Evolutionary conservation across 495 filamentous ascomycete species (phyloP).

Genomic region (Evernia prunastri): DNA sequence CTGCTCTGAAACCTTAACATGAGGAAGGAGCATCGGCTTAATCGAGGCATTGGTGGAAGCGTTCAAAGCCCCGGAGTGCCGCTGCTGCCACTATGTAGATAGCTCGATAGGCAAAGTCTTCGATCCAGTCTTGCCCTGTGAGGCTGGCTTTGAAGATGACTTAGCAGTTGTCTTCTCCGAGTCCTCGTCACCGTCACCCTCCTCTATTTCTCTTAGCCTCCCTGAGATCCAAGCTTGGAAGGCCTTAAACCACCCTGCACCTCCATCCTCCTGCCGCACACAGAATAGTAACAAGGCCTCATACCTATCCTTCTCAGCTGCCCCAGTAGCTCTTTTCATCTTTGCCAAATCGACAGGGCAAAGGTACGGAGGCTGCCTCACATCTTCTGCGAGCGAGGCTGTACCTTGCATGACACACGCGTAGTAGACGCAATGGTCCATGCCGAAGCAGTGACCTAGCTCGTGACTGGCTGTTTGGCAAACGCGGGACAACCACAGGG

Average conservation of each 20-base stretch:
- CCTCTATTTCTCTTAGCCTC: background rate
- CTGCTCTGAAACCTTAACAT: background rate
- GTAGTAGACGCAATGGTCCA: slow-evolving; percentile 62
- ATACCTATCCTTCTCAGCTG: slow-evolving; percentile 38
- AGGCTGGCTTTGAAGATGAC: too few species aligned
- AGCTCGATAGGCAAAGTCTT: background rate
- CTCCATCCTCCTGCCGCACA: slow-evolving; percentile 16
- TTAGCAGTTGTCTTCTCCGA: background rate
- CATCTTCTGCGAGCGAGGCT: slow-evolving; percentile 53
- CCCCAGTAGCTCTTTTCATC: slow-evolving; percentile 38
- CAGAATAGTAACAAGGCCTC: slow-evolving; percentile 41
- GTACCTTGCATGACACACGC: slow-evolving; percentile 65
- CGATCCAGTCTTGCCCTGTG: background rate
- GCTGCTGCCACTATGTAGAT: background rate
- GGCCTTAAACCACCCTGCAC: slow-evolving; percentile 1
- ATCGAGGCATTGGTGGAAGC: background rate
- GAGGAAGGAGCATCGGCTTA: too few species aligned
- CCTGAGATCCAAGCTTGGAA: background rate
- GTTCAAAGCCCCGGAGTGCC: background rate
- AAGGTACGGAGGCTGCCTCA: slow-evolving; percentile 58
- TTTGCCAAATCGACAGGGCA: slow-evolving; percentile 60
- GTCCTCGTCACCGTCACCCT: background rate
- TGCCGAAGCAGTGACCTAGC: slow-evolving; percentile 59
- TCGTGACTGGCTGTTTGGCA: slow-evolving; percentile 57
- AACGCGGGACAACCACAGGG: slow-evolving; percentile 51